Evolutionary conservation across 345 rosid species (phyloP), one percentile per base, ranked within the genome.

Genomic region (Populus tremula): DNA sequence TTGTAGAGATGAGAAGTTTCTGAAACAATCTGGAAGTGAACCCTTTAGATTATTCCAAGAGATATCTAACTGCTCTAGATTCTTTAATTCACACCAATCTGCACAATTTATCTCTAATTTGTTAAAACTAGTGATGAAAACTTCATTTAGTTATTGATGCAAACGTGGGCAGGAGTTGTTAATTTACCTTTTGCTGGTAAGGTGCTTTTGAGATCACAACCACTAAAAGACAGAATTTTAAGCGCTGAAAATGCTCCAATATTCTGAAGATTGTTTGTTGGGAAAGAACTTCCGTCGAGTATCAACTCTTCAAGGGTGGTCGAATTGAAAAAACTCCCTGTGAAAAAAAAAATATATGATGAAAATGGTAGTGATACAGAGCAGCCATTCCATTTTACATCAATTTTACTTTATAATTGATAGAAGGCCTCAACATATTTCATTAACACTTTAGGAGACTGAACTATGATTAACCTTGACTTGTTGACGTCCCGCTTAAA

Each of bases 21-120:
- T n/a, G 1, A 77, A 35, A 67, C 78, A 61, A 1, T 6, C 12
- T 20, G 82, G 77, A 2, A 80, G n/a, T 1, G 0, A 56, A 3
- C 80, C 79, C 1, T 16, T 7, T 7, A 80, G n/a, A 2, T 33
- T 31, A 29, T 79, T 83, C 5, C 1, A 0, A 20, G 38, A 17
- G 13, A 79, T n/a, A 53, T 76, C 69, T 47, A 83, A 5, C 14
- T 18, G 31, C 18, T 76, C 33, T 13, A 83, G 69, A 5, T 79
- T 73, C 49, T 11, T 63, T 27, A 79, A 29, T 13, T 72, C 18
- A 63, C 85, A 76, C 36, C 59, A 56, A 2, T 80, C 82, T 78
- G 75, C 11, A 43, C 11, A 43, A 10, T 43, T 43, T 43, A 8
- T 43, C 47, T 7, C 47, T 0, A 10, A 43, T 2, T 47, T 3